Evolutionary conservation across 1,284 basidiomycete species (phyloP), one percentile per base, ranked within the genome.

Genomic region (Ganoderma lingzhi): DNA sequence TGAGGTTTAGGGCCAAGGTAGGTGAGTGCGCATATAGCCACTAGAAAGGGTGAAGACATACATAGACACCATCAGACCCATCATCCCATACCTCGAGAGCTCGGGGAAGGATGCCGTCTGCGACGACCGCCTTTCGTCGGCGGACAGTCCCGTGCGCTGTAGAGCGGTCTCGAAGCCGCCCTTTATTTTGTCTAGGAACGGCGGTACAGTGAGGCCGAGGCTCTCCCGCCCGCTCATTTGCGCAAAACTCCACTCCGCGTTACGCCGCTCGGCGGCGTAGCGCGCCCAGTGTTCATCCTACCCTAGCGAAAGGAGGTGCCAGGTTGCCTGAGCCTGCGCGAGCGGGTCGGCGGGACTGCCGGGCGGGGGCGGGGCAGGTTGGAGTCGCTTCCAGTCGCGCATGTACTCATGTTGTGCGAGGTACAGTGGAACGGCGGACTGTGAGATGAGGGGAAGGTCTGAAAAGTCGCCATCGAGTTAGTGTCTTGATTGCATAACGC

Each of bases 361-460:
- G 4, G 44, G 14, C 14, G 53, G 51, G 15, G 39, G 6, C 1
- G 23, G 23, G 15, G 60, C 37, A 32, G 45, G 59, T 42, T 66
- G n/a, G 35, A 69, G 64, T 3, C 44, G 42, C 32, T 63, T 69
- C 64, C 68, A 69, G 14, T 44, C 32, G 42, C 60, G 53, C 32
- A 62, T 58, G 19, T 68, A 58, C 44, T 68, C 60, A 53, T 66
- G 45, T 30, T 53, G 23, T 4, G 63, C n/a, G 28, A 69, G 56
- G 56, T 65, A 69, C 2, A 15, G 17, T 3, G 28, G 28, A 12
- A 61, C 6, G 17, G 39, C 53, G 15, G 55, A 23, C 14, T 58
- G 44, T 8, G 64, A 35, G 23, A 69, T 53, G 12, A 69, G 53
- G 23, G 39, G 23, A 1, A 69, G 42, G n/a, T 64, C 68, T 69